Base-by-base conservation (phyloP, 345 rosid genomes). In the Eucalyptus curtisii region DNA sequence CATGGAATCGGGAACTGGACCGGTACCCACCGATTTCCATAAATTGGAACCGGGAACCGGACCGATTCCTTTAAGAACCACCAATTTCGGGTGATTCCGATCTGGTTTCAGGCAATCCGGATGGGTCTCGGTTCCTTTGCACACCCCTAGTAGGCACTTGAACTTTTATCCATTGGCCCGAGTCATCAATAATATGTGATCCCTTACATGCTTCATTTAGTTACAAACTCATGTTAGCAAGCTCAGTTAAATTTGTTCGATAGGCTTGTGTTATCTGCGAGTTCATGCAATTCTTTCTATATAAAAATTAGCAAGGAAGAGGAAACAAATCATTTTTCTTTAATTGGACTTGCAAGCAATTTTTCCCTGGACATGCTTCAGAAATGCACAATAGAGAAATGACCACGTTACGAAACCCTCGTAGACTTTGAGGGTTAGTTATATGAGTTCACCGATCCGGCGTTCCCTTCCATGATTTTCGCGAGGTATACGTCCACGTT, bases 21-120 rank as follows among this genome's bases (percentile, higher is more conserved):
- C 2, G 10, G 10, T 52, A 52, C 2, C 24, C 55, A 19, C 4
- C 0, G 10, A 2, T 50, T 50, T 20, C 4, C 53, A 50, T 6
- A 50, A 50, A 50, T 50, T 50, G 22, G 22, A 50, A 50, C 7
- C 0, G 7, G 4, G 22, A 50, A 17, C 4, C 9, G 22, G 17
- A 17, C 55, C 0, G 4, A 1, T 52, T 52, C 10, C 4, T 1
- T 52, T 52, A 52, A 52, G 2, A 52, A 52, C 24, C 24, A 52
- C 10, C 1, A 0, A 4, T 52, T 19, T 2, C 4, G 1, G 10
- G 10, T 4, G 0, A 52, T 52, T 52, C 1, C 1, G 1, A 1
- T 52, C 0, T 52, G 4, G 24, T 7, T 52, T 52, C 4, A 0
- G 1, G 10, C 2, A 52, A 2, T 52, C 2, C 0, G 0, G 2